phyloP scores from a whole-genome alignment of 768 basidiomycete species.

The Tubosaeta brunneosetosa region DNA sequence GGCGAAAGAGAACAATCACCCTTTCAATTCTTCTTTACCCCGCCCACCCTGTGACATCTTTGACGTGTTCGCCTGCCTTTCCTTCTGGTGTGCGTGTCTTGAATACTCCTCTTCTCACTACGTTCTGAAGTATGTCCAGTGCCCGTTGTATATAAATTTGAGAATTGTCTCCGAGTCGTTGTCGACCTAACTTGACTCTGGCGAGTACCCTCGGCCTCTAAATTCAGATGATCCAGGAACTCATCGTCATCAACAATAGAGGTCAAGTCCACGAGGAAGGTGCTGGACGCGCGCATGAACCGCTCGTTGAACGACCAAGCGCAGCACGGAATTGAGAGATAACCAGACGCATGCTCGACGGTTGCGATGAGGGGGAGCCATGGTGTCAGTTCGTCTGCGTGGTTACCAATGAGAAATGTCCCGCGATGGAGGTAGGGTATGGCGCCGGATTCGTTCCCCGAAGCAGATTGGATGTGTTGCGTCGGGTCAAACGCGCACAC shows the following conservation, averaged over 20 bases:
- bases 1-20: constrained; percentile 25
- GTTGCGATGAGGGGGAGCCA: constrained; percentile 87
- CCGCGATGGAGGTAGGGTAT: constrained; percentile 37
- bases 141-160: constrained; percentile 35
- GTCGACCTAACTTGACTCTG: constrained; percentile 44
- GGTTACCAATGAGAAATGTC: constrained; percentile 87
- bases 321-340: constrained; percentile 88
- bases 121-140: constrained; percentile 48
- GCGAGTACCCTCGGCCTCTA: constrained; percentile 58
- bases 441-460: not conserved
- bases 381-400: constrained; percentile 94
- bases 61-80: constrained; percentile 37
- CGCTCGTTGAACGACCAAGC: constrained; percentile 73
- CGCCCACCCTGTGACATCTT: constrained; percentile 4
- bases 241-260: constrained; percentile 21
- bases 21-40: constrained; percentile 18
- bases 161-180: constrained; percentile 17
- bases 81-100: constrained; percentile 70
- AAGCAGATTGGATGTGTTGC: not conserved
- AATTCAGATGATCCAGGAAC: constrained; percentile 44
- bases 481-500: constrained; percentile 70
- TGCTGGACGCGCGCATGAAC: constrained; percentile 48
- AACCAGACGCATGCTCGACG: constrained; percentile 54
- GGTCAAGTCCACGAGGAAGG: constrained; percentile 19
- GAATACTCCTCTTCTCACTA: constrained; percentile 63